Base-by-base conservation (phyloP, 768 basidiomycete species). In the Lactifluus echinatus region DNA sequence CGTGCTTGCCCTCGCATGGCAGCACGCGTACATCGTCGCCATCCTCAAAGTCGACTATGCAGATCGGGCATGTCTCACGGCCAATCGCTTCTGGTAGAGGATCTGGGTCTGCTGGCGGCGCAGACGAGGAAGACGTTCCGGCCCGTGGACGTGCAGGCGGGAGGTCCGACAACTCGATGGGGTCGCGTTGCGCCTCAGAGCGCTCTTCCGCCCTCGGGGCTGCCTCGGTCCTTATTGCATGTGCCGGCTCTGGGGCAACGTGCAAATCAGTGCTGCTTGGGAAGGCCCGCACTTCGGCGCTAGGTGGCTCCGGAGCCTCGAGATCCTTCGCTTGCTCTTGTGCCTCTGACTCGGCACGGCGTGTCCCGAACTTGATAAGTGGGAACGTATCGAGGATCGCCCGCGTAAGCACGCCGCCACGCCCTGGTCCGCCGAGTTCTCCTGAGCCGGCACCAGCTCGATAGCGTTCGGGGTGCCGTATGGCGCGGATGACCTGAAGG, bases 321-420 rank as follows among this genome's bases (percentile, higher is more conserved):
- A 50, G 15, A 39, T 43, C 53, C 12, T 62, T 58, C 23, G 28
- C 53, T 19, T 33, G 58, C 24, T 11, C 37, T 21, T 26, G 64
- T 43, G 19, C 21, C 14, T 44, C 57, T 3, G 31, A 24, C 15
- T 57, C 55, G 36, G 54, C 36, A 24, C 60, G 33, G 19, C 51
- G 49, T 26, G 63, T 56, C 6, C 83, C 82, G 64, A 93, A 98
- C 69, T 93, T 92, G 71, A 95, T 85, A 60, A 96, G 73, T 4
- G 94, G 93, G 73, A 98, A 98, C 3, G 93, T 96, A 64, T 98
- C 94, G 53, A 98, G 75, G 56, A 98, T 93, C 19, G 95, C 95
- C 19, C 90, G 83, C 1, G 90, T 88, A 50, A 98, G 76, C 10
- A 62, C 53, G 19, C 39, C 50, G 10, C 56, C 56, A 36, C 56